A percentile compares a stretch with the other conserved stretches of the same genome.
Evolutionary conservation across 169 alveolate species (phyloP).

Genomic region (Eimeria tenella): DNA sequence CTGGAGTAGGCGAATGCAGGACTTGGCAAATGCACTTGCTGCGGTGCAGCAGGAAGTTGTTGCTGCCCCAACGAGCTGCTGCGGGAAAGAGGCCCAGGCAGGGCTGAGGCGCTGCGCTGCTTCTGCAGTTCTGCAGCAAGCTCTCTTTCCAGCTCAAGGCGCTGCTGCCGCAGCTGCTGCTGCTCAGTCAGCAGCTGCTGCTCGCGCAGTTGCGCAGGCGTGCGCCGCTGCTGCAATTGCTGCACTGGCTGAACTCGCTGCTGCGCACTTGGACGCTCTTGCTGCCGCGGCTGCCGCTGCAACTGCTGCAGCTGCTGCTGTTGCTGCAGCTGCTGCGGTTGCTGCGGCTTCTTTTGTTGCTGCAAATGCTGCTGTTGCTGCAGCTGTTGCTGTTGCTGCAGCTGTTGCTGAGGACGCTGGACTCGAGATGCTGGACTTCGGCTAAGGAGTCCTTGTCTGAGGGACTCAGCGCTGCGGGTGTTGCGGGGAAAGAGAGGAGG

Average conservation of each 20-base stretch:
- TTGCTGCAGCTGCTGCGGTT: background rate
- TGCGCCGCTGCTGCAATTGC: background rate
- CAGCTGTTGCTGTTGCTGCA: background rate
- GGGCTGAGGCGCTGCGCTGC: background rate
- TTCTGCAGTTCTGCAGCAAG: slow-evolving; percentile 28
- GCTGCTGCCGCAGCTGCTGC: slow-evolving; percentile 37
- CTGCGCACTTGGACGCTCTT: background rate
- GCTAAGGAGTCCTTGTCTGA: background rate
- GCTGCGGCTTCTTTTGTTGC: background rate
- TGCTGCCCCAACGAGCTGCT: background rate
- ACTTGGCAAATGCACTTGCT: background rate
- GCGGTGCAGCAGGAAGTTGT: background rate
- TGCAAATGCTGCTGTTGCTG: background rate
- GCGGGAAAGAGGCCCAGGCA: background rate
- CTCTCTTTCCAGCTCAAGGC: slow-evolving; percentile 57
- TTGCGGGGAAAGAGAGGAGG: background rate
- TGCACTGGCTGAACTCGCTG: slow-evolving; percentile 8
- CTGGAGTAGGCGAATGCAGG: slow-evolving; percentile 10
- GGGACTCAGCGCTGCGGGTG: background rate
- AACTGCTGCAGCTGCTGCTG: background rate
- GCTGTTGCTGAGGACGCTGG: background rate
- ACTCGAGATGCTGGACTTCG: too few relatives aligned
- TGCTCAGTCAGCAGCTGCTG: slow-evolving; percentile 58
- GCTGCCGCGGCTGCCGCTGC: background rate
- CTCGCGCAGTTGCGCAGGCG: slow-evolving; percentile 36